Conservation (phyloP, 192 early-diverging fungal genomes). For the Rhizoclosmatium globosum region DNA sequence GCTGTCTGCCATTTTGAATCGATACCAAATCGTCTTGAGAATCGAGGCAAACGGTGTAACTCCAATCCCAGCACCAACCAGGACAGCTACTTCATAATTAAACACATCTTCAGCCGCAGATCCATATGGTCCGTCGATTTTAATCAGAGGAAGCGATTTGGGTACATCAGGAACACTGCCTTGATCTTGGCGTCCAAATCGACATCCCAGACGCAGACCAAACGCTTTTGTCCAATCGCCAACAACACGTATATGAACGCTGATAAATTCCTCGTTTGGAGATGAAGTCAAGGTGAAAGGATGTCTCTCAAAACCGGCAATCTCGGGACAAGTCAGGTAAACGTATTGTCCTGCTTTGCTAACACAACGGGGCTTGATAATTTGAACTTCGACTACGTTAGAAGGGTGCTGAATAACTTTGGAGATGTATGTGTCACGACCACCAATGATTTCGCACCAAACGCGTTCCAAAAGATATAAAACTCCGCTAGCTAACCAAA, state of each 20-base stretch:
- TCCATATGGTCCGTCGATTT: conserved; percentile 83
- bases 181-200: conserved; percentile 60
- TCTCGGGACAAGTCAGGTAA: conserved; percentile 77
- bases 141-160: conserved; percentile 70
- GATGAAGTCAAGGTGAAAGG: conserved; percentile 86
- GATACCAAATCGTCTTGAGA: conserved; percentile 82
- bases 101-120: conserved; percentile 84
- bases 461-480: conserved; percentile 78
- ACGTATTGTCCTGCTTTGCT: conserved; percentile 82
- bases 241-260: conserved; percentile 78
- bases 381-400: conserved; percentile 83
- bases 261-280: conserved; percentile 78
- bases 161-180: conserved; percentile 40
- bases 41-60: conserved; percentile 87
- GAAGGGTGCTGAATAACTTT: conserved; percentile 86
- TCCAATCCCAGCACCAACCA: conserved; percentile 86
- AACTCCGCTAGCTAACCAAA: conserved; percentile 71
- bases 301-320: conserved; percentile 80
- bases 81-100: conserved; percentile 77
- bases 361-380: conserved; percentile 68
- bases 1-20: conserved; percentile 61
- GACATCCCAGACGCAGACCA: conserved; percentile 73
- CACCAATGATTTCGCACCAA: conserved; percentile 74
- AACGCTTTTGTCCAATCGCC: conserved; percentile 80
- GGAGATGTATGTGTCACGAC: conserved; percentile 71